phyloP scores from a whole-genome alignment of 2,329 filamentous ascomycete species.

The Sporothrix dimorphospora region DNA sequence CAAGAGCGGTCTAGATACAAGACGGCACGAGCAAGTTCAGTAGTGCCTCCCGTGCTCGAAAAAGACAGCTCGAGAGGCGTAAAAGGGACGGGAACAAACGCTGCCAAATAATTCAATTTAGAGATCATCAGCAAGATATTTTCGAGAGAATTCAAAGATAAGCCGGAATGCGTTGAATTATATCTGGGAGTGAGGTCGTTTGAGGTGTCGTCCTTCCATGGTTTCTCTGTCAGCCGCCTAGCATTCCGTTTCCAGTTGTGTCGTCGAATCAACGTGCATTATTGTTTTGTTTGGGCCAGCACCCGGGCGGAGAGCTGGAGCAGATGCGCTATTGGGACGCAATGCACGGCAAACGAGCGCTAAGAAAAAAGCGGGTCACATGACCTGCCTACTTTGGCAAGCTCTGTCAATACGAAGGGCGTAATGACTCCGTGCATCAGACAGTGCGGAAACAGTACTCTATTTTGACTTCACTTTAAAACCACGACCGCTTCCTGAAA shows the following conservation, averaged over 20 bases:
- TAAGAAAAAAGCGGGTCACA: background rate
- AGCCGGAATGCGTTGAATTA: background rate
- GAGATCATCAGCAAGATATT: too few species aligned
- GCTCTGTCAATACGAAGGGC: slow-evolving; percentile 16
- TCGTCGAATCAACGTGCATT: background rate
- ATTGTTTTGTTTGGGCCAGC: background rate
- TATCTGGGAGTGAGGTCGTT: background rate
- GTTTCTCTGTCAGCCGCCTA: background rate
- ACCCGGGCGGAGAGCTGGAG: background rate
- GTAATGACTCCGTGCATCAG: slow-evolving; percentile 6
- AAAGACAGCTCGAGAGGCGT: background rate
- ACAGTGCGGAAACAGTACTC: background rate
- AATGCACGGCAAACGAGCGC: background rate
- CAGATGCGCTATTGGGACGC: background rate
- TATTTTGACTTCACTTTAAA: background rate
- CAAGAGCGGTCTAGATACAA: background rate
- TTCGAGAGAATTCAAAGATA: too few species aligned
- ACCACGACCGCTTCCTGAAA: background rate
- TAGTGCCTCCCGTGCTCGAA: background rate
- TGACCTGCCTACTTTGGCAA: slow-evolving; percentile 10
- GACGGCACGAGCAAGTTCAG: background rate
- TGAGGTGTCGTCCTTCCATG: background rate
- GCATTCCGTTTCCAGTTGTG: background rate
- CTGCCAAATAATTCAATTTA: too few species aligned
- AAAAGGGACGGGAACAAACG: background rate